phyloP scores from a whole-genome alignment of 768 basidiomycete species.

The Guyanaporus albipodus region DNA sequence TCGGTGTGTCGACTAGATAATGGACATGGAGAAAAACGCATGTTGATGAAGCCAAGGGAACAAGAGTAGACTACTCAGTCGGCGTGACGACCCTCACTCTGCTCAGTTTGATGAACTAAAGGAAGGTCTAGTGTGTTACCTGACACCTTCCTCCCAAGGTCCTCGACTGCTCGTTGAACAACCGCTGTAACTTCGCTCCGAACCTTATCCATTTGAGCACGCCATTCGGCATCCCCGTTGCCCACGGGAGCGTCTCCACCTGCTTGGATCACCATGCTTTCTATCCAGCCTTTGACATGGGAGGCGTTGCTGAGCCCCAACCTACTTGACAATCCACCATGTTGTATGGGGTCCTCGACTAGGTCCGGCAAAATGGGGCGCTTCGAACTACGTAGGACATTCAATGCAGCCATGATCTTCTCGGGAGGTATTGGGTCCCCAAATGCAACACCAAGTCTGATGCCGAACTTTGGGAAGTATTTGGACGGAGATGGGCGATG shows the following conservation, averaged over 20 bases:
- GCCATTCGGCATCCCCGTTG: slow-evolving; percentile 1
- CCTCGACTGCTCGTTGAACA: slow-evolving; percentile 51
- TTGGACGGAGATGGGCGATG: slow-evolving; percentile 72
- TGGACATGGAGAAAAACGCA: too few species aligned
- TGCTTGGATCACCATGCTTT: not conserved
- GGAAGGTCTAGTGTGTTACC: slow-evolving; percentile 32
- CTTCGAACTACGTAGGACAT: slow-evolving; percentile 1
- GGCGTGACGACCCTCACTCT: not conserved
- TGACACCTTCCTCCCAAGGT: slow-evolving; percentile 48
- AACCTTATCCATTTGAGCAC: slow-evolving; percentile 34
- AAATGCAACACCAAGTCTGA: slow-evolving; percentile 70
- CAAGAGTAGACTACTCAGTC: not conserved
- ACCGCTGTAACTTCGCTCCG: slow-evolving; percentile 53
- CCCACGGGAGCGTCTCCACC: slow-evolving; percentile 4
- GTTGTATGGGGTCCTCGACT: not conserved
- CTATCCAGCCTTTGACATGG: slow-evolving; percentile 14
- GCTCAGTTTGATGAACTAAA: not conserved
- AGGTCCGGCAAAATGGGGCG: not conserved
- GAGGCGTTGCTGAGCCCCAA: not conserved
- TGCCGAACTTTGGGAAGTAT: slow-evolving; percentile 59
- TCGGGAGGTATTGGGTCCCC: slow-evolving; percentile 63
- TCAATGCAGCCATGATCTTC: slow-evolving; percentile 30
- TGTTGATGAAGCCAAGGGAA: not conserved
- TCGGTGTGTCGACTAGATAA: too few species aligned
- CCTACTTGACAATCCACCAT: not conserved